A percentile compares a stretch with the other conserved stretches of the same genome.
phyloP scores from a whole-genome alignment of 176 grass and related monocot species.

The Melocanna baccifera region DNA sequence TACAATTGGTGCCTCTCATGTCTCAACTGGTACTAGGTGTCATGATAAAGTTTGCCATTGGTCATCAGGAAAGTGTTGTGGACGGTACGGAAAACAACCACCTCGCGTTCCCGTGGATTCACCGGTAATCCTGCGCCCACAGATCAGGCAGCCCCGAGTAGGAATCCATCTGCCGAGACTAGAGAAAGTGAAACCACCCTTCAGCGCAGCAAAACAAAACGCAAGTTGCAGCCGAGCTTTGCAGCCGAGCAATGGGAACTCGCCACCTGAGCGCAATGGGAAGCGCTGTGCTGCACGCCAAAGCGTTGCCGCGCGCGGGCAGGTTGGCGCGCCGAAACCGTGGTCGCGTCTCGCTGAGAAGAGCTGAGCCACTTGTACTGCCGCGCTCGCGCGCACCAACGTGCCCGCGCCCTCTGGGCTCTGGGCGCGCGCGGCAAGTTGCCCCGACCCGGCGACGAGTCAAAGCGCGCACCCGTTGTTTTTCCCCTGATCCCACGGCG shows the following conservation, averaged over 20 bases:
- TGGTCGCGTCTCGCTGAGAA: not conserved
- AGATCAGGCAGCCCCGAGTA: not conserved
- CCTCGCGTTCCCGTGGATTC: not conserved
- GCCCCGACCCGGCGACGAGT: not conserved
- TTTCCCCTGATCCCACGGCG: constrained; percentile 27
- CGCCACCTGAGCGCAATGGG: not conserved
- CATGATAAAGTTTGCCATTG: not conserved
- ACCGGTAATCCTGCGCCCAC: not conserved
- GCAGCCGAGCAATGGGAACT: constrained; percentile 1
- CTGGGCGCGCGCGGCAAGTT: not conserved
- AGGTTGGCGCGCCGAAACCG: constrained; percentile 19
- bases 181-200: not conserved
- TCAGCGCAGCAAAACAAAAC: not conserved
- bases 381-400: not conserved
- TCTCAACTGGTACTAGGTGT: not conserved
- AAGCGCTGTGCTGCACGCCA: constrained; percentile 12
- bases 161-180: not conserved
- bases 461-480: constrained; percentile 25
- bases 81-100: not conserved
- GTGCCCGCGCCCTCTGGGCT: not conserved
- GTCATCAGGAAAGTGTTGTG: not conserved
- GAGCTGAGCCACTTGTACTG: not conserved
- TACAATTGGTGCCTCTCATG: not conserved
- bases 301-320: not conserved
- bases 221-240: constrained; percentile 25